Conservation (phyloP, 2,329 filamentous ascomycete genomes). For the Drechslerella coelobrocha region DNA sequence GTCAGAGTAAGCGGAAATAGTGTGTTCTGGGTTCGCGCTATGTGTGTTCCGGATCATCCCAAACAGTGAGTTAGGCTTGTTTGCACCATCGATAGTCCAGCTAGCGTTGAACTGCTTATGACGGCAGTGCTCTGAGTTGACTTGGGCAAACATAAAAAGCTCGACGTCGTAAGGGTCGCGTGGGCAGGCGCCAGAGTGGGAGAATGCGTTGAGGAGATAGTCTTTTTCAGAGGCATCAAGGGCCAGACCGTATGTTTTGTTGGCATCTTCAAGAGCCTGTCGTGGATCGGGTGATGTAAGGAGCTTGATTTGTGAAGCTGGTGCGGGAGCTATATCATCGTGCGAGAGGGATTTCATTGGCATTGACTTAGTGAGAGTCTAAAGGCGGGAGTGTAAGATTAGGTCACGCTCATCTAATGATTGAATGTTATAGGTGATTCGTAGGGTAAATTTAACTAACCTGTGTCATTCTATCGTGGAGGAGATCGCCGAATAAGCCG, state of each 20-base stretch:
- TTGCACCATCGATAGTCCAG: slow-evolving; percentile 89
- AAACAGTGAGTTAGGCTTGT: slow-evolving; percentile 82
- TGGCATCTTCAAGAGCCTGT: slow-evolving; percentile 79
- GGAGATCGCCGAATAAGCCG: slow-evolving; percentile 68
- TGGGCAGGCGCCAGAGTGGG: slow-evolving; percentile 66
- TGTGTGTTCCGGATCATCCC: slow-evolving; percentile 97
- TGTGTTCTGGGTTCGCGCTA: slow-evolving; percentile 74
- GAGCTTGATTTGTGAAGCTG: slow-evolving; percentile 78
- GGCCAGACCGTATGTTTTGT: slow-evolving; percentile 81
- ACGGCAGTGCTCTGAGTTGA: slow-evolving; percentile 92
- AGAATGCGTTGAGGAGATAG: slow-evolving; percentile 87
- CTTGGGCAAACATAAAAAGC: slow-evolving; percentile 98
- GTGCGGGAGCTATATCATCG: slow-evolving; percentile 67
- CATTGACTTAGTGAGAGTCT: slow-evolving; percentile 43
- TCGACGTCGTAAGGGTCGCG: slow-evolving; percentile 84
- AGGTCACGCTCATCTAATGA: background rate
- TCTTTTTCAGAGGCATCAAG: slow-evolving; percentile 89
- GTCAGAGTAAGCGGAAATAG: slow-evolving; percentile 95
- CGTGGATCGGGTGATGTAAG: slow-evolving; percentile 72
- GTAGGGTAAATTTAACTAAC: slow-evolving; percentile 23
- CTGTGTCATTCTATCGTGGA: slow-evolving; percentile 91
- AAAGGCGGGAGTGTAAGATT: background rate
- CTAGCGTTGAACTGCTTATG: slow-evolving; percentile 94
- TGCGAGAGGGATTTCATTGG: slow-evolving; percentile 25
- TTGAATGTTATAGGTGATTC: background rate